Base-by-base conservation (phyloP, 2,329 filamentous ascomycete species). In the Penicillium sclerotiorum region DNA sequence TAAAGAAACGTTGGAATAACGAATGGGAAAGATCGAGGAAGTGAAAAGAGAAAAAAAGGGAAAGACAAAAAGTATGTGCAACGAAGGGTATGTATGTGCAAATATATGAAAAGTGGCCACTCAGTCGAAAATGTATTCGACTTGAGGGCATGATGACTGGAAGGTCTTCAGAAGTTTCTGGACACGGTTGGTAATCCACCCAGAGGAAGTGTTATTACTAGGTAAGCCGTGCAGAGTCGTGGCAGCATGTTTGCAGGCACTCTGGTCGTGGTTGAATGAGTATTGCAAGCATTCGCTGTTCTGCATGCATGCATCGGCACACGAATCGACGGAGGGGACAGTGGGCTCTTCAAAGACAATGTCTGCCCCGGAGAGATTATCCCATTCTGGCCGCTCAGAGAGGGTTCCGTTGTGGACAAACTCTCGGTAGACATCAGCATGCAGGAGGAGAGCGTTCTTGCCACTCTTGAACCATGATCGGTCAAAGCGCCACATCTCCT, bases 401-500 rank as follows among this genome's bases (percentile, higher is more conserved):
- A 50, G 45, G 18, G 39, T 35, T 8, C 37, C 20, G 25, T 58
- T 42, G 45, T 59, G 55, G 15, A 66, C 51, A 7, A 60, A 22
- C 20, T 61, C 52, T 8, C 57, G 58, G 44, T 66, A 66, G 8
- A 66, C 63, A 33, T 66, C 64, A 6, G 53, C 52, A 44, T 66
- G 63, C 8, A 66, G 36, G 13, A 66, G 40, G 8, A 62, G 43
- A 2, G 53, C 49, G 15, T 63, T 64, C 30, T 62, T 61, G n/a
- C 52, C 84, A 63, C 84, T 84, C 66, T 81, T 78, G 67, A 84
- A 84, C 60, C 81, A 73, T 1, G 38, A 50, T 17, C 65, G 67
- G 50, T 80, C 73, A 22, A 80, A 73, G 8, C 64, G 63, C 60
- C 69, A 73, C 43, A 80, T 62, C 8, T 66, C 62, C n/a, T 66